phyloP scores from a whole-genome alignment of 352 stramenopile genomes.

The Phytophthora foliorum region DNA sequence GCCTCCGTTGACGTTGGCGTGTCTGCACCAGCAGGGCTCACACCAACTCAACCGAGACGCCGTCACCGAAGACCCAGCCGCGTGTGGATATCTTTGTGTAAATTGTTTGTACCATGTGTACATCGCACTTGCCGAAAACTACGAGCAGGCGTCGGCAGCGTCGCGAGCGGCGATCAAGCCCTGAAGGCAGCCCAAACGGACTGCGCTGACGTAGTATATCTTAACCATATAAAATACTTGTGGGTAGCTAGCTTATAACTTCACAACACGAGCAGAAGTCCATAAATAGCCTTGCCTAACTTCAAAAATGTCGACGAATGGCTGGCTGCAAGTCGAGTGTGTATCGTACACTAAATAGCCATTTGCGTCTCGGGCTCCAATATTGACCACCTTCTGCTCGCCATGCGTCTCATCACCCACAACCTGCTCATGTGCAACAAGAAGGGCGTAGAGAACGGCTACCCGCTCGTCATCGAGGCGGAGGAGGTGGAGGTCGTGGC shows the following conservation, averaged over 20 bases:
- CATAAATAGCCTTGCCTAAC: no score
- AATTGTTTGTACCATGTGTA: conserved; percentile 28
- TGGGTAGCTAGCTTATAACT: conserved; percentile 13
- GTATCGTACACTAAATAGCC: not conserved
- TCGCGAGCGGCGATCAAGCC: not conserved
- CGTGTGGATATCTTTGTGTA: conserved; percentile 32
- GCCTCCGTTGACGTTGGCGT: not conserved
- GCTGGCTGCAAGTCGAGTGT: conserved; percentile 7
- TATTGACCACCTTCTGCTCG: not conserved
- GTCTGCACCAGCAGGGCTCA: not conserved
- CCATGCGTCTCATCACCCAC: conserved; percentile 94
- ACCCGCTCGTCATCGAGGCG: conserved; percentile 91
- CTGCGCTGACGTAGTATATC: conserved; percentile 27
- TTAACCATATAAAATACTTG: conserved; percentile 38
- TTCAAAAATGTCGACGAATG: conserved; percentile 17
- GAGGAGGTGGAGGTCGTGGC: conserved; percentile 82
- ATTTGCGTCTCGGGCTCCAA: not conserved
- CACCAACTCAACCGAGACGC: not conserved
- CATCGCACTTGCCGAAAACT: conserved; percentile 23
- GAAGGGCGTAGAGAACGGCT: conserved; percentile 94
- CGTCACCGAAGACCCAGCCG: conserved; percentile 9
- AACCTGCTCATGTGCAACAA: conserved; percentile 96
- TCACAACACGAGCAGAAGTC: no score
- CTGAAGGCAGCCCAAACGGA: not conserved
- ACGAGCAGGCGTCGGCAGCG: conserved; percentile 6